These are phyloP conservation scores for Leishmania amazonensis DNA, from an alignment of 208 protist species.

Conservation along the genomic window DNA sequence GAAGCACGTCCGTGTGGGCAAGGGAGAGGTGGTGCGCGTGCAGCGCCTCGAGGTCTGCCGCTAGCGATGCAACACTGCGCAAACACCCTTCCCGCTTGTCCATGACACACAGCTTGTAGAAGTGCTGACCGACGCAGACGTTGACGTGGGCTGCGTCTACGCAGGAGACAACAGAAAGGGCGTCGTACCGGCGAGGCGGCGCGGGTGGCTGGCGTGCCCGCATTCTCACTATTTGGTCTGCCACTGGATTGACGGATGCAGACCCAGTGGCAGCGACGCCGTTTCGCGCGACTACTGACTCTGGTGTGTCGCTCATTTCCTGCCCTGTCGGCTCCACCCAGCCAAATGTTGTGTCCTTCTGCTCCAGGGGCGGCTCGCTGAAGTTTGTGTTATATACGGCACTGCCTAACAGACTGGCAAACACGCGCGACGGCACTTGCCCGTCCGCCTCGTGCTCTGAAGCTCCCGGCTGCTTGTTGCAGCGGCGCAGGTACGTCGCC, in stretches of 20 bases:
- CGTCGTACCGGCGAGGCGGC: conserved; percentile 24
- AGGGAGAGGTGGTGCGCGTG: conserved; percentile 17
- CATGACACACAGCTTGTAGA: conserved; percentile 72
- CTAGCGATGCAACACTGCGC: conserved; percentile 18
- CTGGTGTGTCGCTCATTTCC: neutral
- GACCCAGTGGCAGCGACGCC: neutral
- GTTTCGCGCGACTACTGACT: too few species aligned
- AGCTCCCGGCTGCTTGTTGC: conserved; percentile 6
- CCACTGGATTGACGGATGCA: neutral
- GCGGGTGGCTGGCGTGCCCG: neutral
- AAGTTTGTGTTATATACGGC: conserved; percentile 33
- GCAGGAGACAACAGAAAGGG: conserved; percentile 20
- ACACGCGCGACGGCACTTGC: conserved; percentile 18
- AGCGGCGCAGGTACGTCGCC: conserved; percentile 19
- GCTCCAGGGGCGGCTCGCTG: conserved; percentile 29
- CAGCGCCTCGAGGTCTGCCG: conserved; percentile 30
- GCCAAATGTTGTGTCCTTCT: conserved; percentile 32
- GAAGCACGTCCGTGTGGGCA: conserved; percentile 1
- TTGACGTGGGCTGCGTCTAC: conserved; percentile 54
- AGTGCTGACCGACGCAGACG: conserved; percentile 72
- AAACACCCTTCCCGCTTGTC: conserved; percentile 35
- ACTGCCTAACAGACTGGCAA: conserved; percentile 22
- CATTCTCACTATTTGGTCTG: neutral
- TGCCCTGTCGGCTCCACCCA: neutral
- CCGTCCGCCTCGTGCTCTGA: neutral